Percentiles rank a stretch among this genome's conserved stretches.
Conservation (phyloP, 495 filamentous ascomycete species). For the Aspergillus nidulans region DNA sequence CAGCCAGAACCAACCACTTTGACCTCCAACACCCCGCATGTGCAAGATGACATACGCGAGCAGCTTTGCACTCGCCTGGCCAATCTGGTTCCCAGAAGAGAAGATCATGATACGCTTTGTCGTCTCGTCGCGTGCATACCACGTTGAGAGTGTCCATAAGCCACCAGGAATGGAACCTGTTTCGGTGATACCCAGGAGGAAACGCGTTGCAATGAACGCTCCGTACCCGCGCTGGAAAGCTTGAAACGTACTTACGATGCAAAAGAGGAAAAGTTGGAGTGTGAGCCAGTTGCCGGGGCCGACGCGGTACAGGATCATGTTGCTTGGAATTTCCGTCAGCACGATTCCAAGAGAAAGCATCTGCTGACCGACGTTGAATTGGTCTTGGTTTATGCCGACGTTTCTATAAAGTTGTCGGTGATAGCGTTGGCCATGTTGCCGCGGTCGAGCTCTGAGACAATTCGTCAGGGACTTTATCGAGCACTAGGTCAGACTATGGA, state of each 20-base stretch:
- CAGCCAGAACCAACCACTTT: constrained; percentile 13
- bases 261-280: constrained; percentile 53
- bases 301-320: constrained; percentile 50
- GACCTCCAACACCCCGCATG: constrained; percentile 7
- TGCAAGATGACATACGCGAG: constrained; percentile 12
- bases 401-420: constrained; percentile 49
- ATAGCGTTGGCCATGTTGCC: constrained; percentile 46
- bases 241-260: constrained; percentile 54
- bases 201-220: constrained; percentile 46
- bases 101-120: constrained; percentile 11
- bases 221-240: constrained; percentile 49
- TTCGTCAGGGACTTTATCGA: not conserved
- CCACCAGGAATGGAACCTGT: constrained; percentile 7
- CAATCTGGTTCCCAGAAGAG: constrained; percentile 11
- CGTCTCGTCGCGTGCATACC: constrained; percentile 4
- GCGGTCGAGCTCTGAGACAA: constrained; percentile 39
- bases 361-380: constrained; percentile 54
- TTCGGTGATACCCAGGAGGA: constrained; percentile 44
- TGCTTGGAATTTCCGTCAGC: constrained; percentile 54
- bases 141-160: constrained; percentile 10
- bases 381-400: constrained; percentile 49
- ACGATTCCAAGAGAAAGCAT: constrained; percentile 54
- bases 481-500: not conserved
- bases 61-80: constrained; percentile 6
- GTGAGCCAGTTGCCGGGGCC: constrained; percentile 54